Conservation (phyloP, 768 basidiomycete genomes). For the Auricularia heimuer region DNA sequence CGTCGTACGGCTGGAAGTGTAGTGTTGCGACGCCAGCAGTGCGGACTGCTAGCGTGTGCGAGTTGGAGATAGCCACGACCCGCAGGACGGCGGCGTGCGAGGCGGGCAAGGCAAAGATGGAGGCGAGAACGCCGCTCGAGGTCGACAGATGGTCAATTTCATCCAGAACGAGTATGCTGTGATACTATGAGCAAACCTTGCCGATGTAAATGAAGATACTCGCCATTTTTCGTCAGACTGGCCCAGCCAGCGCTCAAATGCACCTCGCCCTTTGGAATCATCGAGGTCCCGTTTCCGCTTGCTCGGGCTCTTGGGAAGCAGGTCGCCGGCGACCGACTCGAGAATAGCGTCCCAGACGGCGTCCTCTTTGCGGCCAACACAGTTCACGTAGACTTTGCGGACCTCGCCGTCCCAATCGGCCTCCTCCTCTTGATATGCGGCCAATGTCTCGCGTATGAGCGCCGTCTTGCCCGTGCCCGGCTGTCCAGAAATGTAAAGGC, state of each 20-base stretch:
- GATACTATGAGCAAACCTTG: no score
- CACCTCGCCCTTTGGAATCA: slow-evolving; percentile 5
- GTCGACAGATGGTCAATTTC: no score
- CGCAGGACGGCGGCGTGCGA: no score
- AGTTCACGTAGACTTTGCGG: slow-evolving; percentile 48
- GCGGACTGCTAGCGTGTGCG: no score
- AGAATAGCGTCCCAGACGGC: slow-evolving; percentile 60
- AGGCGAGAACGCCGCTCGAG: no score
- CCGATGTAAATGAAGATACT: background rate
- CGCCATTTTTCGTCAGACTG: slow-evolving; percentile 45
- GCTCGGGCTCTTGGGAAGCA: background rate
- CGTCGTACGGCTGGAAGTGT: slow-evolving; percentile 67
- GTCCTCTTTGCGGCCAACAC: slow-evolving; percentile 49
- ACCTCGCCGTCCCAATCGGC: slow-evolving; percentile 30
- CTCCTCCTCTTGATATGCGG: slow-evolving; percentile 22
- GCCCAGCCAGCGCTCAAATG: slow-evolving; percentile 3
- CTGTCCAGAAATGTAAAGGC: slow-evolving; percentile 87
- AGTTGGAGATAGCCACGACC: no score
- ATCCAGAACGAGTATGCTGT: no score
- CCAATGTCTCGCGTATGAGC: slow-evolving; percentile 57
- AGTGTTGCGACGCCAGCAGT: no score
- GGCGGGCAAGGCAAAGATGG: no score
- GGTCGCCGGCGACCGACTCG: slow-evolving; percentile 38
- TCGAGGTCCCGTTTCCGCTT: slow-evolving; percentile 35
- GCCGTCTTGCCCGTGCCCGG: slow-evolving; percentile 93